Percentiles rank a stretch among this genome's conserved stretches.
Conservation (phyloP, 495 filamentous ascomycete species). For the Cladorrhinum samala region DNA sequence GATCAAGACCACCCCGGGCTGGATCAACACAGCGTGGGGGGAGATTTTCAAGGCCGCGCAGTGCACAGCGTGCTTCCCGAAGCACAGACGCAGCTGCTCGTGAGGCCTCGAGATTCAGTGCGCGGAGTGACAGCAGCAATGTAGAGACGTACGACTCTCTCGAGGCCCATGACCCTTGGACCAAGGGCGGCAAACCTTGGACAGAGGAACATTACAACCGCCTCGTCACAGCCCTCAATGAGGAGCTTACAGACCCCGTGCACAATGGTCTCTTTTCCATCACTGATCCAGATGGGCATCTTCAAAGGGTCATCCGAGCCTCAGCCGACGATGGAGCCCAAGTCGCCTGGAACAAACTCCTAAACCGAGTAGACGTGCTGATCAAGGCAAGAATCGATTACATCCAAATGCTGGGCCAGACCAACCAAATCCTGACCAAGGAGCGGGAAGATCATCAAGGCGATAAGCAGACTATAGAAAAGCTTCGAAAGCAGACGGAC, state of each 20-base stretch:
- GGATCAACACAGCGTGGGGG: no score
- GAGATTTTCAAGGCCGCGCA: no score
- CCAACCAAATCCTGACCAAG: not conserved
- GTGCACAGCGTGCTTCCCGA: no score
- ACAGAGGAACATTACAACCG: not conserved
- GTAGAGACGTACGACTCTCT: not conserved
- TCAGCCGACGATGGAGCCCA: not conserved
- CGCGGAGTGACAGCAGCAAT: not conserved
- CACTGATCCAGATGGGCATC: not conserved
- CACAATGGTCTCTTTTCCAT: not conserved
- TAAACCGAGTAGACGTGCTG: not conserved
- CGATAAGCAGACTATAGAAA: not conserved
- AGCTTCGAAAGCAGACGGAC: conserved; percentile 2
- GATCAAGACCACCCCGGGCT: not conserved
- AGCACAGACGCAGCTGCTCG: no score
- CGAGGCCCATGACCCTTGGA: not conserved
- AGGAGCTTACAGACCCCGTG: not conserved
- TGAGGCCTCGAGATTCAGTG: not conserved
- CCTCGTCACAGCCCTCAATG: not conserved
- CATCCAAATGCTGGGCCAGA: not conserved
- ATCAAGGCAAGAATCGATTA: not conserved
- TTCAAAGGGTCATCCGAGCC: not conserved
- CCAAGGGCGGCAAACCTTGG: not conserved
- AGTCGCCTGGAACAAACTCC: not conserved
- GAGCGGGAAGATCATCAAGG: not conserved